Evolutionary conservation across 495 filamentous ascomycete genomes (phyloP).

Genomic region (Penicillium mononematosum): DNA sequence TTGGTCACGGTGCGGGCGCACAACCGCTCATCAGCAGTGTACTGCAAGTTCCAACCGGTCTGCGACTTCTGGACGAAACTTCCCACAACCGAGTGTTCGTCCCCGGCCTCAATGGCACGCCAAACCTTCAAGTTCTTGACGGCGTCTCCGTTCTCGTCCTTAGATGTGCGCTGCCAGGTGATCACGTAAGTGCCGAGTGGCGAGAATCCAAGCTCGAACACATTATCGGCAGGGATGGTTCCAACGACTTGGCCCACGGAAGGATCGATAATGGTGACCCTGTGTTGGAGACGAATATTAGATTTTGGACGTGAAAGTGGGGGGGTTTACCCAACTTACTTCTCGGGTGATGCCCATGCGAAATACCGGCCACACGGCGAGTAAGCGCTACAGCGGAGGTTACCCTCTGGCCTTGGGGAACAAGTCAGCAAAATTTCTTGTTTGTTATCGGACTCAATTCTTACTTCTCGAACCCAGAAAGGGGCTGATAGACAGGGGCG

Average conservation of each 20-base stretch:
- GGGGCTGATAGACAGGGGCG: conserved; percentile 77
- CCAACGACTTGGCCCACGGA: conserved; percentile 74
- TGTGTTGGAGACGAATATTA: conserved; percentile 25
- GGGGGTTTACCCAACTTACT: conserved; percentile 42
- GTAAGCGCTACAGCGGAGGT: conserved; percentile 89
- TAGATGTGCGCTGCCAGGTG: conserved; percentile 91
- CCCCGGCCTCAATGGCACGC: conserved; percentile 61
- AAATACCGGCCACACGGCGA: conserved; percentile 94
- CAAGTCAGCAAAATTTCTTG: conserved; percentile 20
- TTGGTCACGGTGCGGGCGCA: conserved; percentile 95
- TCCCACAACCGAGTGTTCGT: conserved; percentile 73
- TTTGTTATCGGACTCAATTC: conserved; percentile 14
- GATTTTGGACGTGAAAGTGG: background rate
- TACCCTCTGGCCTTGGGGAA: conserved; percentile 78
- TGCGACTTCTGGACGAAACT: conserved; percentile 92
- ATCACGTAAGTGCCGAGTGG: conserved; percentile 88
- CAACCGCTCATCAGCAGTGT: conserved; percentile 85
- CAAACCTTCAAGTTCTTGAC: conserved; percentile 97
- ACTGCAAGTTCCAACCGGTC: conserved; percentile 97
- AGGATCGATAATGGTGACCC: conserved; percentile 80
- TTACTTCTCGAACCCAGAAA: conserved; percentile 76
- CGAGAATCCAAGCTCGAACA: conserved; percentile 93
- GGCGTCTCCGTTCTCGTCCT: conserved; percentile 89
- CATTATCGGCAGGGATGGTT: conserved; percentile 71
- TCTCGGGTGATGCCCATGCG: conserved; percentile 87